Evolutionary conservation across 2,329 filamentous ascomycete genomes (phyloP).

Genomic region (Malbranchea zuffiana): DNA sequence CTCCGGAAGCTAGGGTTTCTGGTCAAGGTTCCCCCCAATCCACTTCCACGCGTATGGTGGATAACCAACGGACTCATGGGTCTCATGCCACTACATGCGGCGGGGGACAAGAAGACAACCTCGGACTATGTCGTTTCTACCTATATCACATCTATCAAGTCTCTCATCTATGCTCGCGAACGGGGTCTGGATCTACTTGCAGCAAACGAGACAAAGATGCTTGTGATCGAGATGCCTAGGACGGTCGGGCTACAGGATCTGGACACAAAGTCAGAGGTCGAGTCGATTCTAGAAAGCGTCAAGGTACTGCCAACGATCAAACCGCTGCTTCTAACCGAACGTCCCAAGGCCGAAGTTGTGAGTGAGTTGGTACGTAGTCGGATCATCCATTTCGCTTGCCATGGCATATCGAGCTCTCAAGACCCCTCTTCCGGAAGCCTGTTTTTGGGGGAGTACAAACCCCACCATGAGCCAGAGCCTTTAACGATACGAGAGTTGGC

Average conservation of each 20-base stretch:
- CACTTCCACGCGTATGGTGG: slow-evolving; percentile 25
- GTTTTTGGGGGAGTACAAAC: background rate
- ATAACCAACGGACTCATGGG: slow-evolving; percentile 23
- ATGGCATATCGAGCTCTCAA: slow-evolving; percentile 12
- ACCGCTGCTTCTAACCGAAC: background rate
- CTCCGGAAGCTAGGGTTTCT: slow-evolving; percentile 20
- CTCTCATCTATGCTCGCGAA: background rate
- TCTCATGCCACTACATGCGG: slow-evolving; percentile 27
- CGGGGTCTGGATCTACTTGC: background rate
- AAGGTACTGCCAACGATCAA: background rate
- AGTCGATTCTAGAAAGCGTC: background rate
- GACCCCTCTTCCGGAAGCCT: slow-evolving; percentile 15
- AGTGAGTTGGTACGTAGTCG: background rate
- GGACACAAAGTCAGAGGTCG: background rate
- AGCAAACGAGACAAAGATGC: too few species aligned
- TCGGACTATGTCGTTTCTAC: slow-evolving; percentile 1
- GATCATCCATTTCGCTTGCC: slow-evolving; percentile 17
- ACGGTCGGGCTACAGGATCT: background rate
- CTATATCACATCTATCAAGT: slow-evolving; percentile 1
- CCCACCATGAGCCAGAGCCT: slow-evolving; percentile 1
- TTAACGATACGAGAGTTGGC: background rate
- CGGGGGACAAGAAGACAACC: slow-evolving; percentile 18
- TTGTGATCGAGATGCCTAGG: background rate
- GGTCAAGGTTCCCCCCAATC: slow-evolving; percentile 14
- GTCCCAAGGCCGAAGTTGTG: background rate